These are phyloP conservation scores for Chrysosporium queenslandicum DNA, from an alignment of 2,329 filamentous ascomycete species.

Conservation along the genomic window DNA sequence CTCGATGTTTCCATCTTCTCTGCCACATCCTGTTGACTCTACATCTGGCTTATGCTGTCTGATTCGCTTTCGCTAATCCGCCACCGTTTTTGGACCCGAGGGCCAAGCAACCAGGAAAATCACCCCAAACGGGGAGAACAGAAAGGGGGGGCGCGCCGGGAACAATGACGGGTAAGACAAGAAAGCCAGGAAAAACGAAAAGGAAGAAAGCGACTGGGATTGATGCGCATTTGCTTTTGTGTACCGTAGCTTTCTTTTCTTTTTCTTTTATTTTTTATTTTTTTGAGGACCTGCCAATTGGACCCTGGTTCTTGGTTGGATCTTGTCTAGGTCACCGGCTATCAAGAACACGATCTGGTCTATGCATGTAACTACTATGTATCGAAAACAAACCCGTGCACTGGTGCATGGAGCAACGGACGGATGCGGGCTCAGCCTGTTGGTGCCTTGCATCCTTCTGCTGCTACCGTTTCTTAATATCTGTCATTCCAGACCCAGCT, in stretches of 20 bases:
- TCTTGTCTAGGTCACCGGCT: not conserved
- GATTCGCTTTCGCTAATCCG: conserved; percentile 1
- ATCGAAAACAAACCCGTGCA: not conserved
- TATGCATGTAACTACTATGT: not conserved
- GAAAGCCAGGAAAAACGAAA: not conserved
- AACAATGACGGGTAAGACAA: conserved; percentile 4
- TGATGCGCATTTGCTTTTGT: not conserved
- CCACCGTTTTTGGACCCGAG: conserved; percentile 2
- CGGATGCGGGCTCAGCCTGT: conserved; percentile 3
- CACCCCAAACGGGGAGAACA: not conserved
- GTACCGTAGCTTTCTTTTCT: not conserved
- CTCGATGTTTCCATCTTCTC: too few species aligned
- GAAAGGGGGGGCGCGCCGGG: not conserved
- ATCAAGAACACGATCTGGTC: not conserved
- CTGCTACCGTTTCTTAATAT: not conserved
- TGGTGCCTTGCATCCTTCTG: conserved; percentile 1
- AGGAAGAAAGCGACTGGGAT: not conserved
- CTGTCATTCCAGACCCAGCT: not conserved
- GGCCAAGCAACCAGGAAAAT: not conserved
- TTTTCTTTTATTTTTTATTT: not conserved
- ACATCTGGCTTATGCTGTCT: not conserved
- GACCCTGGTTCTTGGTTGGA: not conserved
- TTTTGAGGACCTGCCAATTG: not conserved
- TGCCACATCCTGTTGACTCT: too few species aligned
- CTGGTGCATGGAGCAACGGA: not conserved